Base-by-base conservation (phyloP, 352 stramenopile genomes). In the Phytophthora citricola region DNA sequence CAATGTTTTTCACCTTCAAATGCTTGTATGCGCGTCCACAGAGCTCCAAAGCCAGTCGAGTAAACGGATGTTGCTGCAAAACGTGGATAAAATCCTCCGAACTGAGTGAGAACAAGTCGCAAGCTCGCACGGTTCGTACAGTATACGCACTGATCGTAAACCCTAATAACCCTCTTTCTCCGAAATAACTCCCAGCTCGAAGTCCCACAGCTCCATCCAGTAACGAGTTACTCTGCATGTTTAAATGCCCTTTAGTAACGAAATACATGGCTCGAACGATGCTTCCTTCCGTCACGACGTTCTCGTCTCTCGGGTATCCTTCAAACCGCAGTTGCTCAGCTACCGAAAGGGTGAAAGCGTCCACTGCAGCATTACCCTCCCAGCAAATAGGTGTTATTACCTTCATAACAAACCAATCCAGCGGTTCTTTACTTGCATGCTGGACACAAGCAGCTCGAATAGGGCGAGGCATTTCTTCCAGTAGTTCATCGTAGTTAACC, bases 241-340 rank as follows among this genome's bases (percentile, higher is more conserved):
- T 75, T 1, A 92, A 62, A 20, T 82, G 46, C 1, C 84, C 84
- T 12, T 81, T 79, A 5, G 89, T 71, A 48, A 92, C 84, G 63
- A 91, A 91, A 60, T 89, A 90, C 76, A 91, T 88, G 29, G 78
- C 72, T 41, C 74, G 76, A 5, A 75, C 51, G 53, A 91, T 85
- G 20, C 64, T 84, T 0, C 82, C 82, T 67, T 92, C 80, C 20
- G 76, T 64, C 7, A 92, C 60, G 2, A 91, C 80, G 12, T 58
- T 73, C 36, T 92, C 84, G 31, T 83, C 77, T 14, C 79, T 73
- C 9, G 81, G 80, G 27, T 88, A 91, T 22, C 79, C 75, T 53
- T 91, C 78, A 36, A 90, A 90, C 10, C 70, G 72, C 1, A 92
- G 52, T 10, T 78, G 64, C 14, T 75, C 60, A 7, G 81, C 75